Evolutionary conservation across 345 rosid genomes (phyloP).

Genomic region (Euphorbia pulcherrima): DNA sequence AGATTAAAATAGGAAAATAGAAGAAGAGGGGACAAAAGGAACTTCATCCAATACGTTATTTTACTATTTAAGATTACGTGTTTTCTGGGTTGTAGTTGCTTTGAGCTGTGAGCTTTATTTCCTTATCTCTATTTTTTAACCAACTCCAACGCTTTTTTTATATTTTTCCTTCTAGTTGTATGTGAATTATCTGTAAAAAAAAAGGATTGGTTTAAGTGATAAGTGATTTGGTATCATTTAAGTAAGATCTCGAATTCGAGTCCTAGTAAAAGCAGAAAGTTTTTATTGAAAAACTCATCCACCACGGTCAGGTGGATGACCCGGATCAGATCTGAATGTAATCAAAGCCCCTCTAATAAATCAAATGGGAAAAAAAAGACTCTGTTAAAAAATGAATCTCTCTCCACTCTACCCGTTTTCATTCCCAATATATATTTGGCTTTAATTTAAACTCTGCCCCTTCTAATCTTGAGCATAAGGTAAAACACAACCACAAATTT

Average conservation of each 20-base stretch:
- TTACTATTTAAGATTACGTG: slow-evolving; percentile 29
- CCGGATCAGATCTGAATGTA: too few relatives aligned
- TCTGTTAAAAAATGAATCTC: slow-evolving; percentile 24
- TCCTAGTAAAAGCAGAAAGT: too few relatives aligned
- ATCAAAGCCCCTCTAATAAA: too few relatives aligned
- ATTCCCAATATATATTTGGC: slow-evolving; percentile 18
- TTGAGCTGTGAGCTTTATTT: slow-evolving; percentile 26
- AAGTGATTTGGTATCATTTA: too few relatives aligned
- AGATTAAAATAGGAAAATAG: slow-evolving; percentile 11
- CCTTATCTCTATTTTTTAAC: not conserved
- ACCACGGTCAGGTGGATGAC: too few relatives aligned
- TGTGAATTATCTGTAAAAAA: slow-evolving; percentile 17
- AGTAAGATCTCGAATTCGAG: too few relatives aligned
- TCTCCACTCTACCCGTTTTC: slow-evolving; percentile 6
- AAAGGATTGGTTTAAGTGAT: too few relatives aligned
- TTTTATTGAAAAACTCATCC: too few relatives aligned
- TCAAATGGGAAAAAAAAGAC: too few relatives aligned
- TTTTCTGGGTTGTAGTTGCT: slow-evolving; percentile 40
- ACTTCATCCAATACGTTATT: slow-evolving; percentile 27
- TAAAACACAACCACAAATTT: too few relatives aligned
- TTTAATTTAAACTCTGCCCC: too few relatives aligned
- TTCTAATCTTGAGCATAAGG: too few relatives aligned
- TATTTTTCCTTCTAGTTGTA: slow-evolving; percentile 23
- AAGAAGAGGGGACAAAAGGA: slow-evolving; percentile 38
- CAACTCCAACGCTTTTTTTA: slow-evolving; percentile 23